Conservation (phyloP, 2,329 filamentous ascomycete genomes). For the Neonectria sp. region DNA sequence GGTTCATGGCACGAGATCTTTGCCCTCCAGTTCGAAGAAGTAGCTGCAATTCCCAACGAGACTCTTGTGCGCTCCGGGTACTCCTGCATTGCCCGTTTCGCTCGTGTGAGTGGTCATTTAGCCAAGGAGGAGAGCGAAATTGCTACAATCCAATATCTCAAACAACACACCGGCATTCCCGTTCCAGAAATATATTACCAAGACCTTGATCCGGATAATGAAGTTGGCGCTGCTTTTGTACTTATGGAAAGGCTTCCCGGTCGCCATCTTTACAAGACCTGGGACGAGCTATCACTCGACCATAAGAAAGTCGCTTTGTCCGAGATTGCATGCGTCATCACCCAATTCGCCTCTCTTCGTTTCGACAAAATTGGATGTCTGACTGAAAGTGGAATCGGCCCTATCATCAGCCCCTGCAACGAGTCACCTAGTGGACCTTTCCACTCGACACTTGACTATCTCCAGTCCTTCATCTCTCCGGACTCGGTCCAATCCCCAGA, state of each 20-base stretch:
- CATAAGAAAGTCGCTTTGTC: conserved; percentile 8
- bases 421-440: conserved; percentile 4
- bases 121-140: conserved; percentile 23
- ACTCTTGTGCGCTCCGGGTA: not conserved
- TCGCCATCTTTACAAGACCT: conserved; percentile 12
- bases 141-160: conserved; percentile 18
- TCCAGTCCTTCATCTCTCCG: conserved; percentile 5
- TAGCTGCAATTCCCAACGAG: not conserved
- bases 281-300: conserved; percentile 11
- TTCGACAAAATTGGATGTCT: conserved; percentile 14
- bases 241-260: conserved; percentile 20
- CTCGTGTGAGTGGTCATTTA: conserved; percentile 3
- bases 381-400: not conserved
- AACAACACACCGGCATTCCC: conserved; percentile 16
- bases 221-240: conserved; percentile 15
- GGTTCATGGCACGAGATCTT: conserved; percentile 21
- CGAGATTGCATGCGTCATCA: conserved; percentile 5
- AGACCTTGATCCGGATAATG: conserved; percentile 13
- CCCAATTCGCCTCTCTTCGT: conserved; percentile 4
- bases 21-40: conserved; percentile 3
- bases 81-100: conserved; percentile 18
- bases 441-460: not conserved
- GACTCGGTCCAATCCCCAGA: not conserved
- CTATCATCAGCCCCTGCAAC: conserved; percentile 1
- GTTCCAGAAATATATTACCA: conserved; percentile 24